phyloP scores from a whole-genome alignment of 805 yeast genomes.

The Cyberlindnera petersonii region DNA sequence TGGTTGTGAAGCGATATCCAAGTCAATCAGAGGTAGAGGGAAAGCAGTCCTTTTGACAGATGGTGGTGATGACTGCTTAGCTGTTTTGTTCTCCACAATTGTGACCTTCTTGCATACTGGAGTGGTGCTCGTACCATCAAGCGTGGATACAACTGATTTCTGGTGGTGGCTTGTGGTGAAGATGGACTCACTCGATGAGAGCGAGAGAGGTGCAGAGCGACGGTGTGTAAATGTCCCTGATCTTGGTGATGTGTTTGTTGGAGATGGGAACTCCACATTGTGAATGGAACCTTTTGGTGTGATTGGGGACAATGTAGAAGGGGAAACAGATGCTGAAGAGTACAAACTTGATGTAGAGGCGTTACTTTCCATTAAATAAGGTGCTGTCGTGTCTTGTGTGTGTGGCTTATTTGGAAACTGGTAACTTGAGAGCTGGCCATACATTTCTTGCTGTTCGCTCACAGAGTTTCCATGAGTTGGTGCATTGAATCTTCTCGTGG shows the following conservation, averaged over 20 bases:
- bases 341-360: background rate
- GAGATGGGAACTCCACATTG: background rate
- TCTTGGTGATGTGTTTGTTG: conserved; percentile 1
- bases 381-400: background rate
- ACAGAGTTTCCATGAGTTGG: background rate
- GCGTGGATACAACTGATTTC: background rate
- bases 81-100: background rate
- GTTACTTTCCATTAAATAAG: background rate
- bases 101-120: too few species aligned
- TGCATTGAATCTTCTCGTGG: too few species aligned
- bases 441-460: background rate
- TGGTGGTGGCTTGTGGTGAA: conserved; percentile 7
- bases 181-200: conserved; percentile 17
- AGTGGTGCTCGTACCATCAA: background rate
- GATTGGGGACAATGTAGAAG: background rate
- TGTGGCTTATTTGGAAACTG: conserved; percentile 12
- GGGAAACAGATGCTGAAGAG: background rate
- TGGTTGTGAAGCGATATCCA: conserved; percentile 16
- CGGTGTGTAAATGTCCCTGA: conserved; percentile 5
- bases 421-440: conserved; percentile 12
- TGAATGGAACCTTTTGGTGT: conserved; percentile 3
- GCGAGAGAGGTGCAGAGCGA: conserved; percentile 12
- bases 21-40: conserved; percentile 16
- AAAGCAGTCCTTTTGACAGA: background rate
- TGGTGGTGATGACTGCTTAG: background rate